Conservation (phyloP, 257 asterid genomes). For the Apocynum venetum region DNA sequence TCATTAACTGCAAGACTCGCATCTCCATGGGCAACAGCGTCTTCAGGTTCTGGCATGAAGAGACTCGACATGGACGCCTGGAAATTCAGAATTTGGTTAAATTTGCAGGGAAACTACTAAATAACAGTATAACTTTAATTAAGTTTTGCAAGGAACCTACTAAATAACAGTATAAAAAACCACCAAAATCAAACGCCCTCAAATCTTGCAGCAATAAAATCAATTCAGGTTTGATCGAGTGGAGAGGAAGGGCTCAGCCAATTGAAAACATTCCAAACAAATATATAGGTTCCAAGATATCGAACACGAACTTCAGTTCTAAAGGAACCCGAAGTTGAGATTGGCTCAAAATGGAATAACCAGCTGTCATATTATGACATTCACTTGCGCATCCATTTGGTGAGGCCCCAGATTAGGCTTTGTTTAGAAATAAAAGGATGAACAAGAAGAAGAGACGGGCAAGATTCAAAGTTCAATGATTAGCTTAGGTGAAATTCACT, state of each 20-base stretch:
- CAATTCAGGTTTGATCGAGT: not conserved
- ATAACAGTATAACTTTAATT: not conserved
- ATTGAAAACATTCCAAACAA: not conserved
- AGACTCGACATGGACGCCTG: conserved; percentile 74
- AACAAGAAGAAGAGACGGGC: too few relatives aligned
- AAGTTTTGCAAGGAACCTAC: too few relatives aligned
- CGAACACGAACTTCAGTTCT: not conserved
- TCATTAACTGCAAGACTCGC: conserved; percentile 87
- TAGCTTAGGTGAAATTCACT: not conserved
- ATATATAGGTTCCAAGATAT: not conserved
- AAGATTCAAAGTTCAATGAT: not conserved
- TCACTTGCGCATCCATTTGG: not conserved
- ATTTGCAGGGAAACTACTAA: not conserved
- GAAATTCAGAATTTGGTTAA: conserved; percentile 18
- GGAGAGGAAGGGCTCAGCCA: not conserved
- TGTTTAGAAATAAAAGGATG: not conserved
- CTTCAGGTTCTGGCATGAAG: conserved; percentile 96
- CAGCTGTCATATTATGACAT: not conserved
- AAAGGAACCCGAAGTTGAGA: not conserved
- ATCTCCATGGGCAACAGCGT: conserved; percentile 96
- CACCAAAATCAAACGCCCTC: not conserved
- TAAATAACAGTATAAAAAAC: too few relatives aligned
- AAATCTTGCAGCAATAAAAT: not conserved
- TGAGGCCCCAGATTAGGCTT: not conserved
- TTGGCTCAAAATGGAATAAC: not conserved